A percentile compares a stretch with the other conserved stretches of the same genome.
Conservation (phyloP, 2,329 filamentous ascomycete species). For the Hymenotorrendiella dingleyae region DNA sequence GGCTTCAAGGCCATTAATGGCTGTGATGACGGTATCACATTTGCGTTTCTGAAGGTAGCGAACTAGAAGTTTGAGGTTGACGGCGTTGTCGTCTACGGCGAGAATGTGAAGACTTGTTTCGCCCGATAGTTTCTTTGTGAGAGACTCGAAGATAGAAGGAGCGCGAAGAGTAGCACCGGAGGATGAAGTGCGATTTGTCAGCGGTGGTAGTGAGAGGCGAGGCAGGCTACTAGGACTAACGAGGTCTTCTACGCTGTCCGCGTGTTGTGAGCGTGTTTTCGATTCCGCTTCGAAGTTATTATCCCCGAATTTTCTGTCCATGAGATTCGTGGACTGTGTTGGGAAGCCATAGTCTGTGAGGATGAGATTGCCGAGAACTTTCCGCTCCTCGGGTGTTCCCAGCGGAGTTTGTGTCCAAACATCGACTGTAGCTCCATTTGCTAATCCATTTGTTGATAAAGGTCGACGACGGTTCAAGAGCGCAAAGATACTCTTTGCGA, state of each 20-base stretch:
- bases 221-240: too few relatives aligned
- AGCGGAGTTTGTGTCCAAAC: conserved; percentile 22
- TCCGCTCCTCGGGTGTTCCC: conserved; percentile 18
- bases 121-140: too few relatives aligned
- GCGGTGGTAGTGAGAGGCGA: too few relatives aligned
- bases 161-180: too few relatives aligned
- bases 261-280: too few relatives aligned
- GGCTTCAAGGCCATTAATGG: conserved; percentile 41
- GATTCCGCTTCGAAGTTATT: too few relatives aligned
- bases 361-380: conserved; percentile 13
- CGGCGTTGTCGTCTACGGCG: conserved; percentile 36
- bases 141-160: too few relatives aligned
- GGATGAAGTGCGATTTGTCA: too few relatives aligned
- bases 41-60: conserved; percentile 33
- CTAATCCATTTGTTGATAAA: not conserved
- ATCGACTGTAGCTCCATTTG: conserved; percentile 2
- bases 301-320: too few relatives aligned
- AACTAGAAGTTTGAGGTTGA: conserved; percentile 35
- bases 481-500: conserved; percentile 22
- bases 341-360: conserved; percentile 20
- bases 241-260: too few relatives aligned
- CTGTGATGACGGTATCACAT: conserved; percentile 33
- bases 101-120: conserved; percentile 25
- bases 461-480: conserved; percentile 14
- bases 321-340: too few relatives aligned